Evolutionary conservation across 331 rosid species (phyloP).

Genomic region (Rosa hybrid): DNA sequence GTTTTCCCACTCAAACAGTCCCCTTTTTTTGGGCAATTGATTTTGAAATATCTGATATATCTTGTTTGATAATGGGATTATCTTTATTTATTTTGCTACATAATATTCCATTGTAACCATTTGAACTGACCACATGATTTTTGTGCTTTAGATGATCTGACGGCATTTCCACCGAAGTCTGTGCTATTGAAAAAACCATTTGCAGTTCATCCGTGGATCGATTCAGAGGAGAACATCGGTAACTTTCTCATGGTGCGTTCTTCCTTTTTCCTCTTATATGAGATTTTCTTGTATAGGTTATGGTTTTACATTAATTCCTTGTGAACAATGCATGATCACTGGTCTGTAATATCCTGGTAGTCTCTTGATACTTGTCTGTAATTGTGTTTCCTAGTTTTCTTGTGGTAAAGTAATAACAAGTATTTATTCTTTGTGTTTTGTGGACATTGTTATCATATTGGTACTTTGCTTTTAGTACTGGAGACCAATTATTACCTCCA

Average conservation of each 20-base stretch:
- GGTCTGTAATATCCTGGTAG: background rate
- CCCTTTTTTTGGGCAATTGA: background rate
- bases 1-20: background rate
- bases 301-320: slow-evolving; percentile 1
- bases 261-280: slow-evolving; percentile 13
- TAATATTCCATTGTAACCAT: background rate
- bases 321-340: background rate
- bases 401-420: background rate
- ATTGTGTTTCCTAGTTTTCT: background rate
- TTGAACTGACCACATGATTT: background rate
- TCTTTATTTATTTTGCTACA: background rate
- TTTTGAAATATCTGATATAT: background rate
- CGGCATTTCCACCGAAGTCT: slow-evolving; percentile 74
- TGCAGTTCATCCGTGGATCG: slow-evolving; percentile 81
- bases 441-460: background rate
- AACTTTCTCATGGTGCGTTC: slow-evolving; percentile 87
- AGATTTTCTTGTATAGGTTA: slow-evolving; percentile 9
- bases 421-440: background rate
- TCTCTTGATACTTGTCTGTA: background rate
- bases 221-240: slow-evolving; percentile 86
- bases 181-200: slow-evolving; percentile 77
- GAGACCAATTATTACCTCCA: background rate
- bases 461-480: background rate
- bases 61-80: background rate
- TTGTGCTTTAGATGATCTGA: slow-evolving; percentile 46